phyloP scores from a whole-genome alignment of 1,284 basidiomycete species.

The Pseudozyma hubeiensis region DNA sequence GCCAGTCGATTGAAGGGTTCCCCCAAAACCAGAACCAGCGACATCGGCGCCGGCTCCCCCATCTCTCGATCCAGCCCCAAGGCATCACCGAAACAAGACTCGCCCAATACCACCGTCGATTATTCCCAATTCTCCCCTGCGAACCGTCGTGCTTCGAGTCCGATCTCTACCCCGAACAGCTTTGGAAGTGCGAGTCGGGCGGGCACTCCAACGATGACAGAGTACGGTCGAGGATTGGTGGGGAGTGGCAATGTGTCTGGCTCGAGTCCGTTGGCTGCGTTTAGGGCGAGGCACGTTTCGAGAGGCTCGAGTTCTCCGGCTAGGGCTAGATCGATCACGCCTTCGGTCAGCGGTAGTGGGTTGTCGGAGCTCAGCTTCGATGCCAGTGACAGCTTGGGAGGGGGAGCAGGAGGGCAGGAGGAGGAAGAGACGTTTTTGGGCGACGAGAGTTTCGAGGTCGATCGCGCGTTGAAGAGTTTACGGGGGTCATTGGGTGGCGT shows the following conservation, averaged over 20 bases:
- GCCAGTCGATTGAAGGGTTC: slow-evolving; percentile 38
- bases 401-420: slow-evolving; percentile 1
- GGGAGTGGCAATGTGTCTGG: not conserved
- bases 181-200: not conserved
- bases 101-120: slow-evolving; percentile 15
- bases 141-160: slow-evolving; percentile 8
- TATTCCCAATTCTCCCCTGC: slow-evolving; percentile 45
- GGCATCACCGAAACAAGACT: slow-evolving; percentile 4
- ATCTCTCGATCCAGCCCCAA: slow-evolving; percentile 17
- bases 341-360: not conserved
- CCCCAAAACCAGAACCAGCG: slow-evolving; percentile 35
- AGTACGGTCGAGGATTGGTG: not conserved
- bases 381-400: slow-evolving; percentile 60
- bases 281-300: slow-evolving; percentile 73
- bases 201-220: not conserved
- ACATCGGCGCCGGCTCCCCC: slow-evolving; percentile 37
- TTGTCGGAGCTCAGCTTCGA: slow-evolving; percentile 58
- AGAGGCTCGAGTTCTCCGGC: slow-evolving; percentile 1
- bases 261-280: slow-evolving; percentile 71
- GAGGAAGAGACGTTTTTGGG: slow-evolving; percentile 68
- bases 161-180: slow-evolving; percentile 1
- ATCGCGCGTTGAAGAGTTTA: slow-evolving; percentile 30
- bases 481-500: slow-evolving; percentile 21
- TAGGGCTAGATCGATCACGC: slow-evolving; percentile 13
- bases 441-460: slow-evolving; percentile 51